A percentile compares a stretch with the other conserved stretches of the same genome.
Evolutionary conservation across 129 eudicot genomes (phyloP).

Genomic region (Escallonia herrerae): DNA sequence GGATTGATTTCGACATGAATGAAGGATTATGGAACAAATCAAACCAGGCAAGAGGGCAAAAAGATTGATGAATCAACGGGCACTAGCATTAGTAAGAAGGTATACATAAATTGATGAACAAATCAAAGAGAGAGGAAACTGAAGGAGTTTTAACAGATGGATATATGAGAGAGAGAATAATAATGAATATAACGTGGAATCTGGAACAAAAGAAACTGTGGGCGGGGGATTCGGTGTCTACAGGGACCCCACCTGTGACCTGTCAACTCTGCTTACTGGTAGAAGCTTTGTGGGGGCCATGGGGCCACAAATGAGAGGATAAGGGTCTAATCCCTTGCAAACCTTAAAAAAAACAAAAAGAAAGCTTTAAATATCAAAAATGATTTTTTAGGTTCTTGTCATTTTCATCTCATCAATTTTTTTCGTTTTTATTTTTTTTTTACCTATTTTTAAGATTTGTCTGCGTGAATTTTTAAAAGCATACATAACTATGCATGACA

Average conservation of each 20-base stretch:
- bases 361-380: no score
- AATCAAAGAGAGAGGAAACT: neutral
- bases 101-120: neutral
- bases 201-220: conserved; percentile 6
- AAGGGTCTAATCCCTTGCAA: no score
- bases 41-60: neutral
- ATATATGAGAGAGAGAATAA: neutral
- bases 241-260: neutral
- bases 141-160: neutral
- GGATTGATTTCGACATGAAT: neutral
- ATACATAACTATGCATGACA: no score
- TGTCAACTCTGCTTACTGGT: conserved; percentile 3
- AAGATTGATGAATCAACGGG: neutral
- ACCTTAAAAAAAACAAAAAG: no score
- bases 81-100: neutral
- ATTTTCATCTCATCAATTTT: no score
- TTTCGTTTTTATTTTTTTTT: no score
- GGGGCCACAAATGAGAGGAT: no score
- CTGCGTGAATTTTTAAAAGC: no score
- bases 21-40: neutral
- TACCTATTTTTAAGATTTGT: no score
- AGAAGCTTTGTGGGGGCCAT: no score
- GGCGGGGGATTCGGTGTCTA: conserved; percentile 21
- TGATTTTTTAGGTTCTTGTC: no score
- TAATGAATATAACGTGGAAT: neutral